phyloP scores from a whole-genome alignment of 2,329 filamentous ascomycete species.

The Diplodia mutila region DNA sequence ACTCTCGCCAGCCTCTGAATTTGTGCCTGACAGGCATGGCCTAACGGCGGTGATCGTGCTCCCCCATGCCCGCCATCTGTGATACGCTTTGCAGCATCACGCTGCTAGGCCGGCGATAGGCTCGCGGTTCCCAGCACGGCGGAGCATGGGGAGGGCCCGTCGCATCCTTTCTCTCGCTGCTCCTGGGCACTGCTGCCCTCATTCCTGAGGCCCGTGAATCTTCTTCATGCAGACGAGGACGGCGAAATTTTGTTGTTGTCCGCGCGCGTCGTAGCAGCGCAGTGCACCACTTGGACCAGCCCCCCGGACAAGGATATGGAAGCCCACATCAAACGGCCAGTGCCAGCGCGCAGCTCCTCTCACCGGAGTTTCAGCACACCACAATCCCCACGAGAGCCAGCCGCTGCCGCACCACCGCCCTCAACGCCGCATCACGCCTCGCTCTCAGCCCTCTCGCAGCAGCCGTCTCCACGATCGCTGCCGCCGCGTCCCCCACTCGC shows the following conservation, averaged over 20 bases:
- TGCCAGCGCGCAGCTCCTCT: constrained; percentile 23
- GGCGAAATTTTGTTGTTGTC: constrained; percentile 23
- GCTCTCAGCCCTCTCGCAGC: neutral
- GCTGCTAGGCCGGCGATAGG: constrained; percentile 13
- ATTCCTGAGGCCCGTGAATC: neutral
- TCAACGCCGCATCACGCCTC: constrained; percentile 17
- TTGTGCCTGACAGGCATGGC: constrained; percentile 22
- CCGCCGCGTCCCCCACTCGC: constrained; percentile 12
- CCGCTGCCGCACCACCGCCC: constrained; percentile 18
- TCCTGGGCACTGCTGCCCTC: neutral
- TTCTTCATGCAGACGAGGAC: constrained; percentile 10
- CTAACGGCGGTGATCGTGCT: constrained; percentile 17
- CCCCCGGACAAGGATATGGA: constrained; percentile 24
- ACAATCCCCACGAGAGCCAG: constrained; percentile 20
- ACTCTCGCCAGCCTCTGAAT: constrained; percentile 5
- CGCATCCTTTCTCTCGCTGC: neutral
- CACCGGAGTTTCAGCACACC: constrained; percentile 24
- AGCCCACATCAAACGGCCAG: constrained; percentile 22
- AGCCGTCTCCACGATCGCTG: constrained; percentile 16
- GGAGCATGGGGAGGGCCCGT: constrained; percentile 2
- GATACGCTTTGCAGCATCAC: constrained; percentile 25
- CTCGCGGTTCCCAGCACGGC: constrained; percentile 6
- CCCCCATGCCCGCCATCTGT: constrained; percentile 19
- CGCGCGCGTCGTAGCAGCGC: constrained; percentile 19
- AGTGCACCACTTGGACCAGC: constrained; percentile 21